Evolutionary conservation across 768 basidiomycete species (phyloP).

Genomic region (Hirschioporus abietinus): DNA sequence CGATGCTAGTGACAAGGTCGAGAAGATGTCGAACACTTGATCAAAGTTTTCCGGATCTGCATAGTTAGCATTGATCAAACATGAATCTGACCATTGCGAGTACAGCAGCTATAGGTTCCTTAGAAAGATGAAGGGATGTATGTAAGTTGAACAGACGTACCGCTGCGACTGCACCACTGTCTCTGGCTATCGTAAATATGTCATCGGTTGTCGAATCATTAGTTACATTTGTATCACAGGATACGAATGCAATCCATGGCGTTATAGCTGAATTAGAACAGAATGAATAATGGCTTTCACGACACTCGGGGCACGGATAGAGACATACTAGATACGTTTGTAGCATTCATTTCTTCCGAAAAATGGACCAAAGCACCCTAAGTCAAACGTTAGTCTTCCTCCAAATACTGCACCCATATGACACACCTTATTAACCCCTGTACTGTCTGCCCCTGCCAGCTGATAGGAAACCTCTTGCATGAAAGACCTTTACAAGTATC

Average conservation of each 20-base stretch:
- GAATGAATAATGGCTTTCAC: conserved; percentile 24
- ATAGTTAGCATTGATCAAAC: conserved; percentile 72
- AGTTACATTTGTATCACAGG: conserved; percentile 77
- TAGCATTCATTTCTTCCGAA: conserved; percentile 48
- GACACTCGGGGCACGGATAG: neutral
- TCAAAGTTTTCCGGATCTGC: conserved; percentile 57
- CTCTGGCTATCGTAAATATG: conserved; percentile 76
- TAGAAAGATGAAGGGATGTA: conserved; percentile 2
- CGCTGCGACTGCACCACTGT: conserved; percentile 76
- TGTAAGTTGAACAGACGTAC: conserved; percentile 35
- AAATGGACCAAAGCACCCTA: conserved; percentile 86
- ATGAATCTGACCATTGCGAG: conserved; percentile 64
- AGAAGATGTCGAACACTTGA: conserved; percentile 70
- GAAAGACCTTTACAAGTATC: conserved; percentile 36
- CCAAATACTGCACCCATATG: conserved; percentile 3
- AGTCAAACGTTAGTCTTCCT: conserved; percentile 5
- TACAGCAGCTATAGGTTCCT: conserved; percentile 60
- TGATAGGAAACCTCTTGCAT: conserved; percentile 55
- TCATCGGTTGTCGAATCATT: conserved; percentile 53
- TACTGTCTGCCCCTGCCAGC: conserved; percentile 44
- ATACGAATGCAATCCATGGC: conserved; percentile 88
- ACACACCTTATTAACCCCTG: conserved; percentile 52
- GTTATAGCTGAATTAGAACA: conserved; percentile 47
- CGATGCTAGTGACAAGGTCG: conserved; percentile 57
- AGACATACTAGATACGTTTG: conserved; percentile 41